These are phyloP conservation scores for Filosporella fistucella DNA, from an alignment of 495 filamentous ascomycete species.

Conservation along the genomic window DNA sequence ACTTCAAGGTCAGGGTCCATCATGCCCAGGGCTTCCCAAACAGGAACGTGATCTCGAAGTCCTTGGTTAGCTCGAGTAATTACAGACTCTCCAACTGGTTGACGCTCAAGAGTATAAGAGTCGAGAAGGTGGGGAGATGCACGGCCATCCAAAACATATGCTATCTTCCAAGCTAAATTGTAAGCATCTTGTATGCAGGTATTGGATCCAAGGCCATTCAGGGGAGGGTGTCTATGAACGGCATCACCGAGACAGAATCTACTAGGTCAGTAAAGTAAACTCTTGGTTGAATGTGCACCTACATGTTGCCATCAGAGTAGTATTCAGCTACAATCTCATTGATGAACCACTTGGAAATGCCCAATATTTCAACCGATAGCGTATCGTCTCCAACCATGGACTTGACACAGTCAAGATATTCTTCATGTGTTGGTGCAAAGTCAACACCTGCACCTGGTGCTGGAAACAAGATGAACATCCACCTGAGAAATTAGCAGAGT, in stretches of 20 bases:
- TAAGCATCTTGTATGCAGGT: constrained; percentile 52
- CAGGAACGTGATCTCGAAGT: constrained; percentile 36
- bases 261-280: not conserved
- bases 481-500: constrained; percentile 16
- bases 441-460: constrained; percentile 29
- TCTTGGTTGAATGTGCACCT: not conserved
- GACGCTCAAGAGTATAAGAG: constrained; percentile 45
- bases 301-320: constrained; percentile 25
- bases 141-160: constrained; percentile 38
- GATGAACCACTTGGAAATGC: constrained; percentile 45
- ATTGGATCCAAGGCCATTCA: constrained; percentile 47
- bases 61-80: constrained; percentile 45
- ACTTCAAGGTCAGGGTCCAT: constrained; percentile 25
- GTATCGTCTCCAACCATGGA: constrained; percentile 44
- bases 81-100: constrained; percentile 40
- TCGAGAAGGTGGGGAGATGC: constrained; percentile 37
- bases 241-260: constrained; percentile 50
- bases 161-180: constrained; percentile 54
- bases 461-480: constrained; percentile 50
- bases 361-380: constrained; percentile 36
- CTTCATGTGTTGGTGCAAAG: constrained; percentile 31
- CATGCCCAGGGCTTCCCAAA: constrained; percentile 44
- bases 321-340: constrained; percentile 46
- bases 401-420: constrained; percentile 35
- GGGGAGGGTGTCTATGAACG: constrained; percentile 47